Evolutionary conservation across 1,284 basidiomycete species (phyloP).

Genomic region (Erythrobasidium hasegawianum): DNA sequence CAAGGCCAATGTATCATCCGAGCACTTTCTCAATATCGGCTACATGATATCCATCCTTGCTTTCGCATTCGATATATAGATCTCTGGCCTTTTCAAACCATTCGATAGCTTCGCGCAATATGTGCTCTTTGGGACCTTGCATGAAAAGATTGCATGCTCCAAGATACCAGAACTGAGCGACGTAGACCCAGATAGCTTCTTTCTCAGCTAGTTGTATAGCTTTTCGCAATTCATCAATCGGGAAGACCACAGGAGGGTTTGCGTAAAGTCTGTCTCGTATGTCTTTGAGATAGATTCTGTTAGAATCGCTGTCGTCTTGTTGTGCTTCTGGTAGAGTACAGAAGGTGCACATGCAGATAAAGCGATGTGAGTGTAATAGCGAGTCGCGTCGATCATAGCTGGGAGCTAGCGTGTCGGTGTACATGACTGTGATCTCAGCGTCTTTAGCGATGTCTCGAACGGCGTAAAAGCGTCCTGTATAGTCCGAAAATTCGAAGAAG

Average conservation of each 20-base stretch:
- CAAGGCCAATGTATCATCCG: too few relatives aligned
- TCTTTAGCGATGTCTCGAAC: conserved; percentile 7
- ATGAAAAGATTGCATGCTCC: conserved; percentile 1
- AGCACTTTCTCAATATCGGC: neutral
- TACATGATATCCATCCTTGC: conserved; percentile 4
- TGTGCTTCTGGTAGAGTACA: neutral
- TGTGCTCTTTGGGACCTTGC: neutral
- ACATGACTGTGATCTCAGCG: conserved; percentile 30
- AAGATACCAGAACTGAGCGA: conserved; percentile 13
- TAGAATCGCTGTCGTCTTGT: conserved; percentile 1
- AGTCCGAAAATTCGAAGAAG: conserved; percentile 21
- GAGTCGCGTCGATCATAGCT: conserved; percentile 2
- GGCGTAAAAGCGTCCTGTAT: conserved; percentile 17
- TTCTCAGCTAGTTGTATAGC: conserved; percentile 2
- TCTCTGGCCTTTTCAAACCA: conserved; percentile 6
- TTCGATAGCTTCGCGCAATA: neutral
- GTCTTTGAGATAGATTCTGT: conserved; percentile 5
- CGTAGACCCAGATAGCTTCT: conserved; percentile 1
- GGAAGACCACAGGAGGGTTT: neutral
- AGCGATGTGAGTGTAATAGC: conserved; percentile 15
- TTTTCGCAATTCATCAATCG: neutral
- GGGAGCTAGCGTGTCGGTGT: conserved; percentile 11
- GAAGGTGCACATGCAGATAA: conserved; percentile 18
- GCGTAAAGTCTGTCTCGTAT: neutral
- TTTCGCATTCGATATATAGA: neutral